These are phyloP conservation scores for Ogataea trehaloabstinens DNA, from an alignment of 805 yeast species.

Conservation along the genomic window DNA sequence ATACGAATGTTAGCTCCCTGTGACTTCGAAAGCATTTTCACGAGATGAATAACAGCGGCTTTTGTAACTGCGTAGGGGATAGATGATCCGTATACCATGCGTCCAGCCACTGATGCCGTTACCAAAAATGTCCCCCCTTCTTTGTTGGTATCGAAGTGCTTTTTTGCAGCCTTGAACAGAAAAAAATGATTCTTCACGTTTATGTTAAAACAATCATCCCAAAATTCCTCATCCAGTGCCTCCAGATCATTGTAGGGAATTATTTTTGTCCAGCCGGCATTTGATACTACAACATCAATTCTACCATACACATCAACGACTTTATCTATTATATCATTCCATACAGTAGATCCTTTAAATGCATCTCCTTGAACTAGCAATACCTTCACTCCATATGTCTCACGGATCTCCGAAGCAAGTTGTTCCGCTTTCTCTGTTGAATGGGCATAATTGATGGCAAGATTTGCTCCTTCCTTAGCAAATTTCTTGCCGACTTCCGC, in stretches of 20 bases:
- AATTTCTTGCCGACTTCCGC: constrained; percentile 33
- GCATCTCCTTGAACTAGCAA: constrained; percentile 28
- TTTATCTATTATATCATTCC: constrained; percentile 21
- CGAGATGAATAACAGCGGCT: constrained; percentile 7
- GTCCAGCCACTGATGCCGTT: constrained; percentile 8
- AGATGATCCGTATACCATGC: constrained; percentile 9
- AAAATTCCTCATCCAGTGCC: constrained; percentile 31
- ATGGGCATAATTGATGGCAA: constrained; percentile 33
- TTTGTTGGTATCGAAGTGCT: constrained; percentile 2
- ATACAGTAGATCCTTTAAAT: constrained; percentile 13
- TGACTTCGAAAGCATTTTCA: constrained; percentile 6
- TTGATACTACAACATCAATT: constrained; percentile 38
- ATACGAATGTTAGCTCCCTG: constrained; percentile 6
- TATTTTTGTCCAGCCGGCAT: constrained; percentile 38
- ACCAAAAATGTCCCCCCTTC: constrained; percentile 10
- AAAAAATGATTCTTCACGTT: constrained; percentile 32
- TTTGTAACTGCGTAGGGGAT: constrained; percentile 9
- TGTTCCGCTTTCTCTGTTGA: constrained; percentile 31
- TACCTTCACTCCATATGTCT: constrained; percentile 18
- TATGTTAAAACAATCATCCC: constrained; percentile 31
- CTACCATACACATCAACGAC: constrained; percentile 27
- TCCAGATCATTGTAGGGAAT: constrained; percentile 32
- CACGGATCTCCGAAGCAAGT: constrained; percentile 17
- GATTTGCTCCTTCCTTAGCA: constrained; percentile 35
- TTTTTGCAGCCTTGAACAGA: constrained; percentile 6